Evolutionary conservation across 2,329 filamentous ascomycete genomes (phyloP).

Genomic region (Fusarium setosum): DNA sequence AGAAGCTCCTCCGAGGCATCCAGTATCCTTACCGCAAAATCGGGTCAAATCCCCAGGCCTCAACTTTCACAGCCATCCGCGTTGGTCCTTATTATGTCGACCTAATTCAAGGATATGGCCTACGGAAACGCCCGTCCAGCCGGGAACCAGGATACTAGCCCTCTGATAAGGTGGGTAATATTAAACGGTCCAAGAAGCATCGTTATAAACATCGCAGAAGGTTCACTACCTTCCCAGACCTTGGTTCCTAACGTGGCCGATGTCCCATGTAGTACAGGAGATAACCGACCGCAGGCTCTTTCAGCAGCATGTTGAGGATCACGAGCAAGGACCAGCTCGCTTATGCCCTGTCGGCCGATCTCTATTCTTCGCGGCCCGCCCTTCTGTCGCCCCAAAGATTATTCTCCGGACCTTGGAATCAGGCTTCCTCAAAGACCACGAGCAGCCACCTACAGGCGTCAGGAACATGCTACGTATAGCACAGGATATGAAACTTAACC

Average conservation of each 20-base stretch:
- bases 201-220: not conserved
- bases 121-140: conserved; percentile 22
- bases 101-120: conserved; percentile 12
- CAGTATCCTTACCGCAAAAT: not conserved
- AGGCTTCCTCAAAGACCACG: not conserved
- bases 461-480: not conserved
- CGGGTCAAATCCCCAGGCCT: not conserved
- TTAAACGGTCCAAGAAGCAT: not conserved
- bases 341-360: conserved; percentile 36
- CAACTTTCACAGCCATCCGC: not conserved
- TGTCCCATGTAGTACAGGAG: not conserved
- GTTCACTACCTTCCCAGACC: conserved; percentile 11
- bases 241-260: not conserved
- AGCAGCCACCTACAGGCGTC: not conserved
- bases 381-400: conserved; percentile 4
- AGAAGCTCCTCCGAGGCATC: not conserved
- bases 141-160: conserved; percentile 9
- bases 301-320: conserved; percentile 20
- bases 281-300: not conserved
- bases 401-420: not conserved
- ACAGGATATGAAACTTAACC: not conserved
- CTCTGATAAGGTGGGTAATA: not conserved
- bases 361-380: conserved; percentile 22
- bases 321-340: conserved; percentile 33
- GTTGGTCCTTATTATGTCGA: conserved; percentile 8